Base-by-base conservation (phyloP, 2,329 filamentous ascomycete genomes). In the Alternaria arbusti region DNA sequence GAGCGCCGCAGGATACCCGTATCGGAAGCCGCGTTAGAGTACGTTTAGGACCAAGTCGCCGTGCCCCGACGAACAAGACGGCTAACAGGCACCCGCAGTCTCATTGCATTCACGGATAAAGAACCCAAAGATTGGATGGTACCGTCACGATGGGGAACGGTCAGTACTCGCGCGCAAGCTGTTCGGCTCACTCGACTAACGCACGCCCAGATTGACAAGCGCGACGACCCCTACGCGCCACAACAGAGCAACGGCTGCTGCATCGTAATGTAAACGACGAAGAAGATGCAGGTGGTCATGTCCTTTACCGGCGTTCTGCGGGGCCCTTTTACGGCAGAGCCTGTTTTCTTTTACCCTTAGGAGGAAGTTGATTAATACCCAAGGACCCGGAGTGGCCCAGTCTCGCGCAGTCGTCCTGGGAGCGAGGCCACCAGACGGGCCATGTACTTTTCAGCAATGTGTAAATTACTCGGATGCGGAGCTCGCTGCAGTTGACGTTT, bases 61-160 rank as follows among this genome's bases (percentile, higher is more conserved):
- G 32, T 54, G 55, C 54, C 40, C 6, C n/a, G 13, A 52, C 32
- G 17, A 36, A 28, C 40, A 23, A 11, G 32, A 46, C 46, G 51
- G 66, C 76, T 79, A 73, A 78, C 73, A 30, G 45, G 30, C 45
- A 46, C 56, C 28, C 45, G 69, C 78, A 99, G 96, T 82, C 92
- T 98, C 81, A 98, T 98, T 81, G 92, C 93, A 74, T 98, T 98
- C 85, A 98, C 95, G 84, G 97, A 97, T 83, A 94, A 93, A 72
- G 84, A 86, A 82, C 97, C 96, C 74, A 92, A 95, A 82, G 96
- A 99, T 82, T 98, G 97, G 85, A 98, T 99, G 96, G 94, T 98
- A 61, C 94, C 94, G 55, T 97, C 94, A 57, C 92, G 96, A 81
- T 99, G 96, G 96, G 95, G 95, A 72, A 88, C 90, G 65, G 88